Conservation (phyloP, 2,329 filamentous ascomycete genomes). For the Dothiorella sarmentorum region DNA sequence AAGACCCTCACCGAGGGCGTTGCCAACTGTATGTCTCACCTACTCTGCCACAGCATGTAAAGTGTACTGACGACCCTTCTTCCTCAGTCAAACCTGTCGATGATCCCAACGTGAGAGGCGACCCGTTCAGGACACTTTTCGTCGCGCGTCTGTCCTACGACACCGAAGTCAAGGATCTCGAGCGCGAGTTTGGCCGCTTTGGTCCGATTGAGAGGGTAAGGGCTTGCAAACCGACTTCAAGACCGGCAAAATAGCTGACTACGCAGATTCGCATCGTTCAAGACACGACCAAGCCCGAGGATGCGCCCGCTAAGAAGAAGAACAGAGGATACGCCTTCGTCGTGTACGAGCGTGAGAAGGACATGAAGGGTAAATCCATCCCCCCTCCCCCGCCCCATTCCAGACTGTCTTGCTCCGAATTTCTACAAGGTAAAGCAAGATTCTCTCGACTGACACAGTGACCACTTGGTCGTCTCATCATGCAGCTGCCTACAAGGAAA, state of each 20-base stretch:
- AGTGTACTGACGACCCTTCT: neutral
- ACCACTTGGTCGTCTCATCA: slow-evolving; percentile 37
- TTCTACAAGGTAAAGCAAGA: slow-evolving; percentile 14
- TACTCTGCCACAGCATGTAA: neutral
- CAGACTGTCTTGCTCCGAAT: slow-evolving; percentile 29
- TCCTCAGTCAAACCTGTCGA: slow-evolving; percentile 71
- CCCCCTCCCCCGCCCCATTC: slow-evolving; percentile 34
- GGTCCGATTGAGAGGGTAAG: slow-evolving; percentile 88
- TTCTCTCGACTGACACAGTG: slow-evolving; percentile 59
- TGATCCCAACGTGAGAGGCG: slow-evolving; percentile 84
- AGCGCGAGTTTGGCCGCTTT: slow-evolving; percentile 89
- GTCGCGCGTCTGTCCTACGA: slow-evolving; percentile 88
- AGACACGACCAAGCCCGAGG: slow-evolving; percentile 68
- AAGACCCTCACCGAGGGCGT: slow-evolving; percentile 62
- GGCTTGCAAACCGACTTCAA: neutral
- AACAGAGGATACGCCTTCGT: slow-evolving; percentile 94
- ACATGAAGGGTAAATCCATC: slow-evolving; percentile 90
- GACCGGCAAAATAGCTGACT: slow-evolving; percentile 4
- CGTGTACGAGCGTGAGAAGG: slow-evolving; percentile 93
- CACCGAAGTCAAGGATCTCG: slow-evolving; percentile 81
- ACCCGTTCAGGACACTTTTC: slow-evolving; percentile 93
- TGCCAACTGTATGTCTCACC: slow-evolving; percentile 55
- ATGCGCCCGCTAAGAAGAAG: slow-evolving; percentile 56
- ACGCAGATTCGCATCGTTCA: slow-evolving; percentile 79
- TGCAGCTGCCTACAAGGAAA: slow-evolving; percentile 85